Evolutionary conservation across 371 early-diverging fungal genomes (phyloP).

Genomic region (Mortierella sp.): DNA sequence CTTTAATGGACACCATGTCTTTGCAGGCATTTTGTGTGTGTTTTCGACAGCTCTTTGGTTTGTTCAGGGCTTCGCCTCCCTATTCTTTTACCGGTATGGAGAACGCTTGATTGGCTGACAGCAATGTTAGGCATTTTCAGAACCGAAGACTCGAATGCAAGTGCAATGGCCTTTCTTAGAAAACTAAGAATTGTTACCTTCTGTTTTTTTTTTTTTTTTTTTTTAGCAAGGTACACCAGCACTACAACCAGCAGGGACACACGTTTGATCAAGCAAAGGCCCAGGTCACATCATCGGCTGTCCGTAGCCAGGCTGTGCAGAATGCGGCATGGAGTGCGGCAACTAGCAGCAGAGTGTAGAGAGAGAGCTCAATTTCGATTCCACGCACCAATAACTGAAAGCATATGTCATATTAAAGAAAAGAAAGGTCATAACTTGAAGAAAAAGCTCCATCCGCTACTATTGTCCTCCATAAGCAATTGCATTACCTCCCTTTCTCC

Average conservation of each 20-base stretch:
- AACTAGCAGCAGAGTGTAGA: conserved; percentile 40
- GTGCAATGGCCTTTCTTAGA: too few relatives aligned
- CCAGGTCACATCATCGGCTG: conserved; percentile 74
- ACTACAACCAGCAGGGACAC: conserved; percentile 84
- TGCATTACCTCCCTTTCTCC: too few relatives aligned
- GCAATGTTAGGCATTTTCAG: too few relatives aligned
- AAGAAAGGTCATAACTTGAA: too few relatives aligned
- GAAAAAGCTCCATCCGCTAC: too few relatives aligned
- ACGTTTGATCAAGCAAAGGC: conserved; percentile 86
- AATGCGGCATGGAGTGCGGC: conserved; percentile 65
- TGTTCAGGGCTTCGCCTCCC: conserved; percentile 27
- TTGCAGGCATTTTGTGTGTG: conserved; percentile 76
- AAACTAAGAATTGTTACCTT: background rate
- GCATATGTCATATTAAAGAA: too few relatives aligned
- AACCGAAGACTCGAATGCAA: too few relatives aligned
- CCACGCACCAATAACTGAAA: too few relatives aligned
- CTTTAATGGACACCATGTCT: conserved; percentile 73
- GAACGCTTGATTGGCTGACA: background rate
- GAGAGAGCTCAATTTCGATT: background rate
- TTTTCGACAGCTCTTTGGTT: conserved; percentile 81
- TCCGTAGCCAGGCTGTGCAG: conserved; percentile 61
- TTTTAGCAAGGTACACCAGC: conserved; percentile 75
- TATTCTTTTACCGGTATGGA: conserved; percentile 47
- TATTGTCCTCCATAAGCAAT: too few relatives aligned
- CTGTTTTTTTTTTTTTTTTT: conserved; percentile 20